Conservation (phyloP, 768 basidiomycete genomes). For the Stropharia rugosoannulata region DNA sequence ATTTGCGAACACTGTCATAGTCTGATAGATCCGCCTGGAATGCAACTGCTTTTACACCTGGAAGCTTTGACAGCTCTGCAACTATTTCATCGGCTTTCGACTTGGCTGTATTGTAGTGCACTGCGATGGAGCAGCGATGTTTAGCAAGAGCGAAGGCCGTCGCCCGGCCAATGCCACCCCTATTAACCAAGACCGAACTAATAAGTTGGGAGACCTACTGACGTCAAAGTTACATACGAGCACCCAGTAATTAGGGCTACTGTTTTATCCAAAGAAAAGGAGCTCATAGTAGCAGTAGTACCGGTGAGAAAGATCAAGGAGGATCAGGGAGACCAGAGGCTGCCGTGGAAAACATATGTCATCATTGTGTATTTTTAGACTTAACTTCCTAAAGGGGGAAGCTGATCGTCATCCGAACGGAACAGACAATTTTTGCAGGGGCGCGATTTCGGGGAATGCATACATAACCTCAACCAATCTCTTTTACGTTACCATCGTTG, state of each 20-base stretch:
- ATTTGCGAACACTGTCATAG: conserved; percentile 42
- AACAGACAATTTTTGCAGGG: background rate
- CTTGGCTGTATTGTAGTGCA: conserved; percentile 45
- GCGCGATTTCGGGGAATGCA: background rate
- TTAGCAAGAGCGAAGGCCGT: conserved; percentile 45
- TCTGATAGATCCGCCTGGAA: conserved; percentile 48
- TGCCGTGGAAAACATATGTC: background rate
- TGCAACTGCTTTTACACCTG: conserved; percentile 36
- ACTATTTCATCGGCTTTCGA: conserved; percentile 39
- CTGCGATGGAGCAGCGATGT: conserved; percentile 46
- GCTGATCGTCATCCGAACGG: background rate
- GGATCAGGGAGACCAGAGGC: background rate
- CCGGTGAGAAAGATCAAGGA: background rate
- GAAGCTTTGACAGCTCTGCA: conserved; percentile 25
- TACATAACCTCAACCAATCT: background rate
- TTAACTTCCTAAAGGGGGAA: background rate
- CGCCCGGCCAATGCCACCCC: conserved; percentile 54
- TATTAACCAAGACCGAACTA: conserved; percentile 15
- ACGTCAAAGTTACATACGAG: conserved; percentile 16
- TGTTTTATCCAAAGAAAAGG: conserved; percentile 15
- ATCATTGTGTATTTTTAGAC: background rate
- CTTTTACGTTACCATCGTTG: background rate
- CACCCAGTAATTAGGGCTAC: conserved; percentile 28
- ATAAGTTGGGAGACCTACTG: background rate
- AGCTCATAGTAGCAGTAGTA: background rate